Base-by-base conservation (phyloP, 1,139 yeast genomes). In the Pichia norvegensis region DNA sequence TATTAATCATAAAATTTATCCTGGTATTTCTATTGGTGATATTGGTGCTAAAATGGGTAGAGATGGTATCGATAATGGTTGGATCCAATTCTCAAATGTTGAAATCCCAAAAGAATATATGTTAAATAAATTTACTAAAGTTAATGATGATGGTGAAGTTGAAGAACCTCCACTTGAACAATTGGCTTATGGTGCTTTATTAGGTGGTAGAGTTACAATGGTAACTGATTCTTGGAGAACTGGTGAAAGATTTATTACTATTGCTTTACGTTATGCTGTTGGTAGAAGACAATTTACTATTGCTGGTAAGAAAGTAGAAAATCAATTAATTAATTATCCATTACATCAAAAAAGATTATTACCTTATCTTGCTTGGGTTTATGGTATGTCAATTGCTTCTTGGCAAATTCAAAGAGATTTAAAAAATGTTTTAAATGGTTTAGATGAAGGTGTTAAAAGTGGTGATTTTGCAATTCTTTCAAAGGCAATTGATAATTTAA, bases 31-130 rank as follows among this genome's bases (percentile, higher is more conserved):
- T 37, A 74, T 86, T 51, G 96, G 96, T 55, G 97, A 88, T 64
- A 85, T 88, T 63, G 97, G 97, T 52, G 79, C 86, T 53, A 88
- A 88, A 68, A 87, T 87, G 95, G 96, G 96, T 47, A 78, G 88
- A 60, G 86, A 81, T 58, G 90, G 88, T 55, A 80, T 83, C 55
- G 96, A 88, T 65, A 88, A 88, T 62, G 96, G 96, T 51, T 87
- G 95, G 95, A 85, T 88, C 60, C 95, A 86, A 67, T 88, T 85
- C 66, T 72, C 85, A 47, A 72, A 78, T 55, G 96, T 87, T 44
- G 75, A 82, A 52, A 81, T 88, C 53, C 97, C 97, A 46, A 76
- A 92, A 54, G 83, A 76, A 64, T 84, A 74, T 65, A 79, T 88
- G 94, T 70, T 88, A 58, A 84, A 83, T 68, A 84, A 82, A 64